phyloP scores from a whole-genome alignment of 2,329 filamentous ascomycete species.

The Calonectria ilicicola region DNA sequence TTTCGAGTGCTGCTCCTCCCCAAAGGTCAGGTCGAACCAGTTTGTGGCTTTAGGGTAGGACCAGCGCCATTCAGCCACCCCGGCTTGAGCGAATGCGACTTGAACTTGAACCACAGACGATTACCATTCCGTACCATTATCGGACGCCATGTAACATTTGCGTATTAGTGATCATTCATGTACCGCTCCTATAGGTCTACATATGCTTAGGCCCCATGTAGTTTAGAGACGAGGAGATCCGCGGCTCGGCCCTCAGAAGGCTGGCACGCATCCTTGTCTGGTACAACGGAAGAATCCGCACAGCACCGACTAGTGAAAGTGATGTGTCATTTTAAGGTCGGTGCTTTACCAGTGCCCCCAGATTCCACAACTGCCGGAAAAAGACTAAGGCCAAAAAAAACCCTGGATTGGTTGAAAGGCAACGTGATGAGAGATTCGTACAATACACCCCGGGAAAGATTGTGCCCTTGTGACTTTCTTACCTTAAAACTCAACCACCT shows the following conservation, averaged over 20 bases:
- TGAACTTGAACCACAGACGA: background rate
- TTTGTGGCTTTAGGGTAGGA: background rate
- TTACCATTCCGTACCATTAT: background rate
- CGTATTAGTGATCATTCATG: background rate
- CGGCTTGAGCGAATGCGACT: background rate
- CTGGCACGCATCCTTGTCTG: background rate
- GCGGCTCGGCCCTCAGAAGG: background rate
- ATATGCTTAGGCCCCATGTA: background rate
- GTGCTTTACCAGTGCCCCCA: background rate
- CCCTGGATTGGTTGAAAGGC: background rate
- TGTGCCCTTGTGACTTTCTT: no score
- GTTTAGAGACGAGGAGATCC: background rate
- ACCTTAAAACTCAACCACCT: no score
- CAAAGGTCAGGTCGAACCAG: background rate
- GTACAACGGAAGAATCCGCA: background rate
- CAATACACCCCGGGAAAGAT: no score
- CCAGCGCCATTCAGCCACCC: background rate
- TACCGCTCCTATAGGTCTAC: background rate
- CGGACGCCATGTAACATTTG: no score
- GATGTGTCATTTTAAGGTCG: conserved; percentile 10
- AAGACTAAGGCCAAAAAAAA: background rate
- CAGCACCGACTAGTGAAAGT: background rate
- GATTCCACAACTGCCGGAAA: conserved; percentile 7
- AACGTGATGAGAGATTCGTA: no score
- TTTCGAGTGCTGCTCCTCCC: background rate